A percentile compares a stretch with the other conserved stretches of the same genome.
These are phyloP conservation scores for Ajuga reptans DNA, from an alignment of 305 asterid species.

Conservation along the genomic window DNA sequence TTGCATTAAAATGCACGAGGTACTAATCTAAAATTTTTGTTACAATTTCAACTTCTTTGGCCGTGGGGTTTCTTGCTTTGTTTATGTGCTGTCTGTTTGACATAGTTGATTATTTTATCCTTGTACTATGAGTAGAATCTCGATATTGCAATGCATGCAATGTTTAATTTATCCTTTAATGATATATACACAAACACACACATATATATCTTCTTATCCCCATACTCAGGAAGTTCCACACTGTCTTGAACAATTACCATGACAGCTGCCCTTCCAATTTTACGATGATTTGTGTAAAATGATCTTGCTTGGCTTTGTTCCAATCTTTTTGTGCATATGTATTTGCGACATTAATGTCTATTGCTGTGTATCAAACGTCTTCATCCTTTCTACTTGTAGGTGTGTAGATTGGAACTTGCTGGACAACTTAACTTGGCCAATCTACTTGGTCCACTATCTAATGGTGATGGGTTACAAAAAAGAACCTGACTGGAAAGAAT, in stretches of 20 bases:
- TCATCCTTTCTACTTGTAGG: conserved; percentile 32
- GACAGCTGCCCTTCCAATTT: background rate
- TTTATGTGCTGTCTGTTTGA: conserved; percentile 7
- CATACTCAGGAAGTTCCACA: background rate
- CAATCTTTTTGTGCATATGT: background rate
- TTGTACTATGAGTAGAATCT: background rate
- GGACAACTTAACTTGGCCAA: conserved; percentile 90
- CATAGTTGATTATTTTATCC: conserved; percentile 14
- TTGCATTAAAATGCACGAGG: conserved; percentile 80
- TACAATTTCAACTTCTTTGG: background rate
- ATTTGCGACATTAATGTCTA: background rate
- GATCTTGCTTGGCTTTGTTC: conserved; percentile 8
- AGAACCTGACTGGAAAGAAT: conserved; percentile 63
- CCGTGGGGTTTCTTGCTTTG: conserved; percentile 1
- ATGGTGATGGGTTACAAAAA: conserved; percentile 50
- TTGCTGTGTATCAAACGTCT: conserved; percentile 12
- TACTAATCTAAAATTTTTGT: conserved; percentile 24
- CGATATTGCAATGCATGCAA: background rate
- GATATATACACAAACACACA: background rate
- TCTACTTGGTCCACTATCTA: conserved; percentile 69
- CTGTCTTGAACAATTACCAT: conserved; percentile 12
- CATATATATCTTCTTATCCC: background rate
- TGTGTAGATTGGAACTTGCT: conserved; percentile 87
- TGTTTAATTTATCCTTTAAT: background rate
- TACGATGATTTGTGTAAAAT: background rate